Evolutionary conservation across 1,284 basidiomycete genomes (phyloP).

Genomic region (Violaceomyces palustris): DNA sequence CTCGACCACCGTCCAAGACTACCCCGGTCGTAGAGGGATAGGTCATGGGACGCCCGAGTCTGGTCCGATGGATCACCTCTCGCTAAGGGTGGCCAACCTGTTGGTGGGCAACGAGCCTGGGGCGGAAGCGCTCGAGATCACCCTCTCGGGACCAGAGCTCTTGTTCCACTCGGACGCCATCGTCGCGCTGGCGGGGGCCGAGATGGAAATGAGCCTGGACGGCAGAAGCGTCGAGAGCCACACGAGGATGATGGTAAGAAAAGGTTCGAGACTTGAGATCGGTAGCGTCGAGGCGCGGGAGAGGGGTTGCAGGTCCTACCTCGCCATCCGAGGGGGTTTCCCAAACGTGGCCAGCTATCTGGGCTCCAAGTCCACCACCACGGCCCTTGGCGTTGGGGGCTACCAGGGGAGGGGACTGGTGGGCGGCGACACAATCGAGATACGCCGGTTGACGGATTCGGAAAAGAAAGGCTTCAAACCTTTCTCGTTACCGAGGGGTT

Average conservation of each 20-base stretch:
- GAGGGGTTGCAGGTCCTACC: conserved; percentile 60
- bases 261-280: conserved; percentile 57
- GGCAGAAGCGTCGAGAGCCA: conserved; percentile 57
- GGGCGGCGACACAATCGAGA: conserved; percentile 40
- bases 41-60: conserved; percentile 65
- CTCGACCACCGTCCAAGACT: conserved; percentile 64
- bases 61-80: conserved; percentile 65
- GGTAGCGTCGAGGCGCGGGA: conserved; percentile 27
- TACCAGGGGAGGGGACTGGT: conserved; percentile 58
- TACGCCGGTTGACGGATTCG: no score
- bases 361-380: conserved; percentile 56
- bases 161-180: conserved; percentile 54
- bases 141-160: conserved; percentile 9
- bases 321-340: conserved; percentile 63
- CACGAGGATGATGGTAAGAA: conserved; percentile 58
- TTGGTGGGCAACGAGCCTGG: conserved; percentile 61
- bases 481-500: no score
- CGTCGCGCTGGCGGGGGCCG: conserved; percentile 62
- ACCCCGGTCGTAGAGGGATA: conserved; percentile 57
- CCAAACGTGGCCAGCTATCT: conserved; percentile 61
- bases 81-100: conserved; percentile 62
- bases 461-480: no score
- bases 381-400: conserved; percentile 46
- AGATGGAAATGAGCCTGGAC: conserved; percentile 57
- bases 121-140: conserved; percentile 63